Percentiles rank a stretch among this genome's conserved stretches.
Evolutionary conservation across 805 yeast genomes (phyloP).

Genomic region (Candida nanaspora): DNA sequence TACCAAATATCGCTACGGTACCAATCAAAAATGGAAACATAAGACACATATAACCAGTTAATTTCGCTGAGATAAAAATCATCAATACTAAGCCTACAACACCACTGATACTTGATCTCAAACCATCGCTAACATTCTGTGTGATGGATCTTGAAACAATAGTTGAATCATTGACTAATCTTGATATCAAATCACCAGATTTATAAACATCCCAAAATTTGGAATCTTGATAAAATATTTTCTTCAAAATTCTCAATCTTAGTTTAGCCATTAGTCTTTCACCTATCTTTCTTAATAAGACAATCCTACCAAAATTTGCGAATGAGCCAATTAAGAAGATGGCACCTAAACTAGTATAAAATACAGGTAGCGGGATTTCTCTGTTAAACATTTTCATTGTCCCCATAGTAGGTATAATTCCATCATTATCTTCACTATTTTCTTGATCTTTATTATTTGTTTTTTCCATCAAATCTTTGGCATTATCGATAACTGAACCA

Average conservation of each 20-base stretch:
- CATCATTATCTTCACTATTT: slow-evolving; percentile 9
- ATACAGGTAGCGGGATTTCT: slow-evolving; percentile 58
- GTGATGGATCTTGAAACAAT: slow-evolving; percentile 82
- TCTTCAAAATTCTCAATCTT: slow-evolving; percentile 68
- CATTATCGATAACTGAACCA: slow-evolving; percentile 79
- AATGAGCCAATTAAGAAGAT: slow-evolving; percentile 67
- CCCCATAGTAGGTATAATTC: slow-evolving; percentile 3
- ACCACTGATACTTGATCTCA: slow-evolving; percentile 75
- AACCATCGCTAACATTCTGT: slow-evolving; percentile 88
- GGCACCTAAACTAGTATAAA: slow-evolving; percentile 53
- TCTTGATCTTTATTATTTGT: too few relatives aligned
- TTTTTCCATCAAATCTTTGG: slow-evolving; percentile 27
- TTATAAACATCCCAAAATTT: slow-evolving; percentile 84
- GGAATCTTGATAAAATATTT: slow-evolving; percentile 78
- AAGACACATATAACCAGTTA: slow-evolving; percentile 74
- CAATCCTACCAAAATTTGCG: slow-evolving; percentile 78
- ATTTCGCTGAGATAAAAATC: slow-evolving; percentile 76
- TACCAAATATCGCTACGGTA: slow-evolving; percentile 79
- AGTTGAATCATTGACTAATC: slow-evolving; percentile 83
- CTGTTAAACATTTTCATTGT: slow-evolving; percentile 24
- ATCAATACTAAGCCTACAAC: slow-evolving; percentile 86
- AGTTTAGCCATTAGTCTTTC: slow-evolving; percentile 82
- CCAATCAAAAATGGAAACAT: slow-evolving; percentile 78
- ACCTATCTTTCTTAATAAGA: slow-evolving; percentile 70
- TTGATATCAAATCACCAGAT: slow-evolving; percentile 86